Conservation (phyloP, 257 asterid species). For the Gentiana dahurica region DNA sequence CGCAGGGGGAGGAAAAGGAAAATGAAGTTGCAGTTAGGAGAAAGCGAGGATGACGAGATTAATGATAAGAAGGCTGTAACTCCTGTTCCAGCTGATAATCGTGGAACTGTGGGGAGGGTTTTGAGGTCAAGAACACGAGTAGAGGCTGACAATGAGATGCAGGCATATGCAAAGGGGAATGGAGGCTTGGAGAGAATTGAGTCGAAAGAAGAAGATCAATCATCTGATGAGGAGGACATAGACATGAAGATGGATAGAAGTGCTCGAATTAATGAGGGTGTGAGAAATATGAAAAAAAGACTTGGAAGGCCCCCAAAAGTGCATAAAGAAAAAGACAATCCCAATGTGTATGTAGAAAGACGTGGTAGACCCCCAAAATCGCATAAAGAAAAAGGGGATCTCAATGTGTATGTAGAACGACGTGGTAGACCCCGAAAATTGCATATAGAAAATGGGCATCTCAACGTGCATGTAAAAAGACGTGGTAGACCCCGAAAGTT, state of each 20-base stretch:
- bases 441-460: conserved; percentile 12
- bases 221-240: conserved; percentile 6
- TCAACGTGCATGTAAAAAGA: conserved; percentile 8
- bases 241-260: conserved; percentile 5
- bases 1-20: conserved; percentile 27
- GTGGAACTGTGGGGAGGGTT: conserved; percentile 36
- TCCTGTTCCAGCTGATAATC: conserved; percentile 20
- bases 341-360: conserved; percentile 9
- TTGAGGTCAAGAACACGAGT: conserved; percentile 63
- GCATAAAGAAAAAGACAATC: conserved; percentile 9
- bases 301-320: conserved; percentile 32
- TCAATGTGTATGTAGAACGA: conserved; percentile 10
- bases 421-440: conserved; percentile 8
- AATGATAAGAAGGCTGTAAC: conserved; percentile 10
- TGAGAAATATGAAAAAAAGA: conserved; percentile 13
- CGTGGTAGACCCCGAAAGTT: conserved; percentile 32
- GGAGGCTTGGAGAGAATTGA: conserved; percentile 4
- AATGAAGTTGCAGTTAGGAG: conserved; percentile 6
- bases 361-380: conserved; percentile 32
- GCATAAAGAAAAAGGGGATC: conserved; percentile 9
- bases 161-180: conserved; percentile 19
- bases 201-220: conserved; percentile 10
- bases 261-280: conserved; percentile 7
- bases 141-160: conserved; percentile 36
- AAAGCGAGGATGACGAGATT: background rate